Evolutionary conservation across 2,329 filamentous ascomycete genomes (phyloP), one percentile per base, ranked within the genome.

Genomic region (Calonectria pauciramosa): DNA sequence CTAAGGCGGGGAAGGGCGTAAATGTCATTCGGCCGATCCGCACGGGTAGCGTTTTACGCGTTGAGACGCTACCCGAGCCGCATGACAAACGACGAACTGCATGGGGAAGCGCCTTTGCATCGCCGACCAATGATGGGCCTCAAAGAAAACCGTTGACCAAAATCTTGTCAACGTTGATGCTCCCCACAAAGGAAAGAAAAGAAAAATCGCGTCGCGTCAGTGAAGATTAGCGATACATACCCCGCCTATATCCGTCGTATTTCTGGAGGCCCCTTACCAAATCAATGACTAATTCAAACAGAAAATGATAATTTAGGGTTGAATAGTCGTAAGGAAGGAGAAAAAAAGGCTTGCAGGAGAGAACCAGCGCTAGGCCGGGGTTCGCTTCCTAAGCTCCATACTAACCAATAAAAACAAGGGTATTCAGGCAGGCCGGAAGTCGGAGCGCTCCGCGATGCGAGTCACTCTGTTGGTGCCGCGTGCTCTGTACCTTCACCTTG

Each of bases 11-110:
- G 49, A 51, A 38, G 65, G 65, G 49, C 49, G 49, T 56, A 18
- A 38, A 30, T 68, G 65, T 16, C 49, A 47, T 65, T 65, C 60
- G 60, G 60, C 60, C 60, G 60, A 65, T 65, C 60, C 18, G 60
- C 60, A 34, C 60, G 38, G 60, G 32, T 41, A 59, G 36, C 56
- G 56, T 63, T 36, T 63, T 28, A 28, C 56, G 56, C 36, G 34
- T 63, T 36, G 56, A 63, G 56, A 63, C 56, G 56, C 56, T 63
- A 63, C 56, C 56, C 56, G 56, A 63, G 56, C 56, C 36, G 56
- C 56, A 63, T 63, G 34, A 63, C 34, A 63, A 34, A 41, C 56
- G 56, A 64, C 60, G 60, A 65, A 65, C 60, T 23, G 28, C 41
- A 65, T 65, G 60, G 60, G 60, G 60, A 34, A 41, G 23, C 26